These are phyloP conservation scores for Gossypium arboreum DNA, from an alignment of 345 rosid species.

Conservation along the genomic window DNA sequence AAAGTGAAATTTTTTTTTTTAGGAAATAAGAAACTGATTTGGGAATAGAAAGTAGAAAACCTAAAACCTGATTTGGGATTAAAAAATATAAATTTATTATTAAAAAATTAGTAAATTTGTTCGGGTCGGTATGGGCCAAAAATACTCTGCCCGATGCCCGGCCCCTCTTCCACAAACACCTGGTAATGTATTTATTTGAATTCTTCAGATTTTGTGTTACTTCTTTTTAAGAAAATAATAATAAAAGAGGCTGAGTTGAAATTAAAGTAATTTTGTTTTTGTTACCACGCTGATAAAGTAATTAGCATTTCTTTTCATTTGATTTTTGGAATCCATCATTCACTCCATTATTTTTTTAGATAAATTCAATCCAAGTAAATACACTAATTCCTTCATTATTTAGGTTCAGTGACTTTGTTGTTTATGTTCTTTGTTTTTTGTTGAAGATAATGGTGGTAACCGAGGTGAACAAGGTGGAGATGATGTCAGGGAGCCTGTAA, in stretches of 20 bases:
- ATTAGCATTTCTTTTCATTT: background rate
- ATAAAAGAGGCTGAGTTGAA: background rate
- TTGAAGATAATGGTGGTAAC: slow-evolving; percentile 22
- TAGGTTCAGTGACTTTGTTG: background rate
- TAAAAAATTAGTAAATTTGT: no score
- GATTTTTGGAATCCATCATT: background rate
- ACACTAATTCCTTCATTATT: background rate
- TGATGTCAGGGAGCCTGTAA: slow-evolving; percentile 8
- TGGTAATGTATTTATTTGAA: slow-evolving; percentile 22
- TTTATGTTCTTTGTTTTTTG: slow-evolving; percentile 9
- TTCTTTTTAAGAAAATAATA: background rate
- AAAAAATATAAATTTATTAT: background rate
- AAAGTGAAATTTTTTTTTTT: no score
- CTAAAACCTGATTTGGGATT: no score
- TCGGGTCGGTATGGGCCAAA: no score
- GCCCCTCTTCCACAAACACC: slow-evolving; percentile 22
- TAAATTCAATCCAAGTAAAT: background rate
- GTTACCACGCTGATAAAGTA: background rate
- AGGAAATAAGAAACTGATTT: no score
- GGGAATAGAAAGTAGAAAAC: no score
- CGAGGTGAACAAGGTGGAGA: slow-evolving; percentile 1
- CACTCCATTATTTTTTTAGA: background rate
- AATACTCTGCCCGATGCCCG: no score
- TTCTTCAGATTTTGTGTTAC: background rate
- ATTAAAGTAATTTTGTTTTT: background rate